A percentile compares a stretch with the other conserved stretches of the same genome.
Conservation (phyloP, 371 early-diverging fungal genomes). For the Choanephora cucurbitarum region DNA sequence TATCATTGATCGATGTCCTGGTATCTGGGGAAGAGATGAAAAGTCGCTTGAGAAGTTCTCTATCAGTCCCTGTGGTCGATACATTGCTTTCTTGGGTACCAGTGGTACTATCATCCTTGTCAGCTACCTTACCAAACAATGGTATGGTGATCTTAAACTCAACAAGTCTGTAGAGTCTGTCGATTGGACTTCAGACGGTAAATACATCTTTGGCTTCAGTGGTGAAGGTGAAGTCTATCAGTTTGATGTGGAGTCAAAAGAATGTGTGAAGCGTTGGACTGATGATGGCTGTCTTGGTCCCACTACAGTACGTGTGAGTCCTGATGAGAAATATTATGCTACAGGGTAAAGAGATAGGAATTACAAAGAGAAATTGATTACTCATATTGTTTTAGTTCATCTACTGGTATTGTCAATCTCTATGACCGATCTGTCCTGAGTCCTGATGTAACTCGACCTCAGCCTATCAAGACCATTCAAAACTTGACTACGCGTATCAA, state of each 20-base stretch:
- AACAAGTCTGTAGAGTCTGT: constrained; percentile 73
- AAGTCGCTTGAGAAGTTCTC: constrained; percentile 68
- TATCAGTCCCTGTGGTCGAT: constrained; percentile 61
- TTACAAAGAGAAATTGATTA: background rate
- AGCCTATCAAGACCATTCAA: constrained; percentile 72
- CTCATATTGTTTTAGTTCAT: constrained; percentile 49
- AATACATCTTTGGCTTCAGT: constrained; percentile 66
- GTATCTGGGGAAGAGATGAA: constrained; percentile 75
- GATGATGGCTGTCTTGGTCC: constrained; percentile 86
- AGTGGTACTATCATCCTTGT: constrained; percentile 84
- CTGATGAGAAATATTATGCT: constrained; percentile 76
- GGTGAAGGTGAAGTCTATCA: constrained; percentile 70
- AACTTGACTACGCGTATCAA: constrained; percentile 86
- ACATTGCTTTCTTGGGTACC: constrained; percentile 76
- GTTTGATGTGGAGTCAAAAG: constrained; percentile 68
- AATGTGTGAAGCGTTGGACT: constrained; percentile 72
- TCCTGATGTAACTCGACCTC: constrained; percentile 48
- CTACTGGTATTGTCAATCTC: constrained; percentile 86
- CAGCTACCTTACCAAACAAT: constrained; percentile 76
- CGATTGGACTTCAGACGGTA: constrained; percentile 67
- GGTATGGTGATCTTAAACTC: constrained; percentile 84
- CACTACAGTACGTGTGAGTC: constrained; percentile 69
- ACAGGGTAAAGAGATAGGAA: constrained; percentile 75
- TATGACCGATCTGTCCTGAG: constrained; percentile 63
- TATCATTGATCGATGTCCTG: constrained; percentile 63